phyloP scores from a whole-genome alignment of 805 yeast genomes.

The Kockiozyma suomiensis region DNA sequence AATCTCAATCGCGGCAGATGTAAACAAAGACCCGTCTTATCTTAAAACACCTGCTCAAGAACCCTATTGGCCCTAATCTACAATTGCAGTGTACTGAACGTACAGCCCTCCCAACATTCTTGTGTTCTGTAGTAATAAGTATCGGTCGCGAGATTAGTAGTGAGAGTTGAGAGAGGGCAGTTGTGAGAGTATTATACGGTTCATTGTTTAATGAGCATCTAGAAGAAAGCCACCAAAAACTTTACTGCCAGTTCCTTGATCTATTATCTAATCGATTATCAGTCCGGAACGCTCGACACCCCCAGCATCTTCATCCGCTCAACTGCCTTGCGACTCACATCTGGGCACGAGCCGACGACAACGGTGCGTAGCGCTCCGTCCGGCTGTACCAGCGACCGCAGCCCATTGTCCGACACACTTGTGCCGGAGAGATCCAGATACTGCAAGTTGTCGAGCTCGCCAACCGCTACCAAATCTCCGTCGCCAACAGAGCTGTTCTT shows the following conservation, averaged over 20 bases:
- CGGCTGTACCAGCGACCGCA: conserved; percentile 4
- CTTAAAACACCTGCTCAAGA: neutral
- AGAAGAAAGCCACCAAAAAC: neutral
- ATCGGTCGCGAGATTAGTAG: too few relatives aligned
- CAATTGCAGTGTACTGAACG: too few relatives aligned
- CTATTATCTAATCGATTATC: neutral
- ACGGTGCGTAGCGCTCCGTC: conserved; percentile 1
- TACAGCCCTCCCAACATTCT: too few relatives aligned
- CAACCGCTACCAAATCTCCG: conserved; percentile 19
- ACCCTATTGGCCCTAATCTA: neutral
- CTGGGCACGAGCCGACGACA: conserved; percentile 17
- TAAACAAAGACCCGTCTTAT: too few relatives aligned
- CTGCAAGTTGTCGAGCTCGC: conserved; percentile 11
- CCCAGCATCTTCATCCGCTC: conserved; percentile 10
- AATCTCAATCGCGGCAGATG: too few relatives aligned
- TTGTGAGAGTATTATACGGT: too few relatives aligned
- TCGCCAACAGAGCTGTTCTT: conserved; percentile 23
- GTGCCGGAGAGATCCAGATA: conserved; percentile 22
- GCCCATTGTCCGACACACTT: conserved; percentile 20
- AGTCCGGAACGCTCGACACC: neutral
- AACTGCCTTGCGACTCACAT: conserved; percentile 11
- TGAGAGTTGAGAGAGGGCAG: too few relatives aligned
- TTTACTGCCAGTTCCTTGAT: neutral
- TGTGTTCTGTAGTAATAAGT: too few relatives aligned
- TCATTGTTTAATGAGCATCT: too few relatives aligned